Evolutionary conservation across 345 rosid genomes (phyloP).

Genomic region (Salix udensis): DNA sequence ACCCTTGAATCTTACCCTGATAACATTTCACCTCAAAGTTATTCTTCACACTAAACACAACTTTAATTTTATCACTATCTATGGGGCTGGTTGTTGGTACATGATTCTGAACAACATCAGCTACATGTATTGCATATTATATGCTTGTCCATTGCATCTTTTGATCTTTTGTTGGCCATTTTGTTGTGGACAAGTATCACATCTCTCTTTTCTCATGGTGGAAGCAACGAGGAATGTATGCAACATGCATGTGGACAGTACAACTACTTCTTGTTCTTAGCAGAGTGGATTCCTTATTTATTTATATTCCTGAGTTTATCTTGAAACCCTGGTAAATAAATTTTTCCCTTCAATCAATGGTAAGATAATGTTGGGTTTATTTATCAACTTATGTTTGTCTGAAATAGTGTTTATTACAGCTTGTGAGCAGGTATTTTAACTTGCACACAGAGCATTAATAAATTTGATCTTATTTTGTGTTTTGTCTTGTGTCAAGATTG

Average conservation of each 20-base stretch:
- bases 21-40: background rate
- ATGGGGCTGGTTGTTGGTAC: background rate
- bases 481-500: background rate
- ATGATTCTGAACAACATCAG: background rate
- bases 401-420: background rate
- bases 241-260: conserved; percentile 90
- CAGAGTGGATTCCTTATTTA: conserved; percentile 76
- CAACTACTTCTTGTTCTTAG: conserved; percentile 82
- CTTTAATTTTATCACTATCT: background rate
- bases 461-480: background rate
- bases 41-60: background rate
- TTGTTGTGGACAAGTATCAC: conserved; percentile 61
- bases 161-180: conserved; percentile 7
- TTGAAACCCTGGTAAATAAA: conserved; percentile 75
- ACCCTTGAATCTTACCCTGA: background rate
- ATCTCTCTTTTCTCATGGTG: conserved; percentile 73
- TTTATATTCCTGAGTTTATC: conserved; percentile 85
- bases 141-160: conserved; percentile 17
- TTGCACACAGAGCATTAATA: background rate
- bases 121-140: background rate
- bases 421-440: background rate
- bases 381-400: background rate
- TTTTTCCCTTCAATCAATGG: background rate
- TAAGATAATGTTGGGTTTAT: background rate
- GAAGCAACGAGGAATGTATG: conserved; percentile 99